Conservation (phyloP, 2,329 filamentous ascomycete genomes). For the Aspergillus tamarii region DNA sequence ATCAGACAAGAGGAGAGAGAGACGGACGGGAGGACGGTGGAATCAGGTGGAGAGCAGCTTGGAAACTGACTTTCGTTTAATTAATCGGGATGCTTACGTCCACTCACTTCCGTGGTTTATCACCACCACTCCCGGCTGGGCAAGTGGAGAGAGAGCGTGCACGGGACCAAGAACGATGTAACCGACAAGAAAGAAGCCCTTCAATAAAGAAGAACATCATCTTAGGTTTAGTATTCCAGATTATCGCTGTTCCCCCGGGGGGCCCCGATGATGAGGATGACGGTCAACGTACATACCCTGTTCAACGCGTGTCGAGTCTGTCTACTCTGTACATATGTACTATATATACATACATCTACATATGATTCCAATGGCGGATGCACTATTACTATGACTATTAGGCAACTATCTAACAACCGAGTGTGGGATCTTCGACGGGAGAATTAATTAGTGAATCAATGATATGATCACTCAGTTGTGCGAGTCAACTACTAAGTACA, state of each 20-base stretch:
- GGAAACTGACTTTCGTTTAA: slow-evolving; percentile 6
- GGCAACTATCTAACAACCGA: background rate
- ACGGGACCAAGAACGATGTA: slow-evolving; percentile 3
- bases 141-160: background rate
- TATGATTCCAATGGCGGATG: background rate
- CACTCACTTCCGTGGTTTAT: slow-evolving; percentile 12
- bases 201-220: background rate
- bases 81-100: slow-evolving; percentile 5
- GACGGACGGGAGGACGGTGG: background rate
- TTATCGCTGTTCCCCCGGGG: too few relatives aligned
- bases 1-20: slow-evolving; percentile 4
- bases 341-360: background rate
- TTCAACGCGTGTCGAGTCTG: background rate
- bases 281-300: background rate
- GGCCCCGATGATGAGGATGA: too few relatives aligned
- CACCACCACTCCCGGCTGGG: slow-evolving; percentile 6
- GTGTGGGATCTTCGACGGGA: background rate
- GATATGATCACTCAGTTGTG: background rate
- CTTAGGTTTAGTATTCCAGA: too few relatives aligned
- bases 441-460: background rate
- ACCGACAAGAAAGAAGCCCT: background rate
- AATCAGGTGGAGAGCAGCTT: background rate
- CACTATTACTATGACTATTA: background rate
- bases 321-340: background rate
- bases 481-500: background rate